Evolutionary conservation across 2,329 filamentous ascomycete genomes (phyloP), one percentile per base, ranked within the genome.

Genomic region (Aspergillus oerlinghausenensis): DNA sequence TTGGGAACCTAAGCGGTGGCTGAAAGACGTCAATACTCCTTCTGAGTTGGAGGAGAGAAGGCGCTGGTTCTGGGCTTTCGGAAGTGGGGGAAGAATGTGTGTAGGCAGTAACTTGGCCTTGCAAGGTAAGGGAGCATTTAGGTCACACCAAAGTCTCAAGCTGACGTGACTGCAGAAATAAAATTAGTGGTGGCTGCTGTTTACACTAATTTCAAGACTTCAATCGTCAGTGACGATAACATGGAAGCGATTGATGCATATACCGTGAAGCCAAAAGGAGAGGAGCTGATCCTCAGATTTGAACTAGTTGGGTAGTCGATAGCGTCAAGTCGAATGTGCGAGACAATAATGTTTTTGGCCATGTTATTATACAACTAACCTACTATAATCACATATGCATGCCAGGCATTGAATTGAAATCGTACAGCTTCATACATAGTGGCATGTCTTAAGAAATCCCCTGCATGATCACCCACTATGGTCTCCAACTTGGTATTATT

Each of bases 161-260:
- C 56, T 65, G 42, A 63, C 47, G 0, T 28, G 4, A 50, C 52
- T 64, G 66, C 64, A 88, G 88, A 89, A 61, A 89, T 92, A 76
- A 92, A 92, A 72, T 78, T 88, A 48, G 82, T 87, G 4, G 74
- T 88, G 32, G 87, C 88, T 0, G 82, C 84, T 1, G 82, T 94
- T 4, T 93, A 91, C 70, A 82, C 84, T 3, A 88, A 86, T 55
- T 89, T 84, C 67, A 79, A 71, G 5, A 88, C 82, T 0, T 70
- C 78, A 3, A 77, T 89, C 51, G 78, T 89, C 2, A 77, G 88
- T 55, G 86, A 88, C 62, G 75, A 78, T 1, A 82, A 81, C 0
- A 86, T 89, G 60, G 84, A 88, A 65, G 84, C 84, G 60, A 81
- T 80, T 1, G 87, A 89, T 71, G 82, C 82, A 2, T 89, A 88